Conservation (phyloP, 176 grass and related monocot genomes). For the Areca catechu region DNA sequence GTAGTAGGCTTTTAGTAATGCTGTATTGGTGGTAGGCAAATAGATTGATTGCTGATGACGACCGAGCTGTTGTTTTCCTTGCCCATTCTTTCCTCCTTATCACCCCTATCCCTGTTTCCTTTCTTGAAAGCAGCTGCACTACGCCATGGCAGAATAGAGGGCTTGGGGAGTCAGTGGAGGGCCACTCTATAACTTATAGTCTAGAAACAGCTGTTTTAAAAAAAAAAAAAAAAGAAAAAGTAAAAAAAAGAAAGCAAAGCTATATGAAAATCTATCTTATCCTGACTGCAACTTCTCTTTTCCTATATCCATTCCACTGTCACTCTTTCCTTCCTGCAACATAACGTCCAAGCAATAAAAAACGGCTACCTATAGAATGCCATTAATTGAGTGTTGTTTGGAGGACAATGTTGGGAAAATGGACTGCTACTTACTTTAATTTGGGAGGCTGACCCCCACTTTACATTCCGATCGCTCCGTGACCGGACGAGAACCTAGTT, state of each 20-base stretch:
- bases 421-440: conserved; percentile 57
- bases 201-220: conserved; percentile 49
- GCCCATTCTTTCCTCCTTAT: conserved; percentile 12
- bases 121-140: conserved; percentile 10
- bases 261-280: conserved; percentile 38
- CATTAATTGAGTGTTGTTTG: no score
- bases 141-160: neutral
- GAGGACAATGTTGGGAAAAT: no score
- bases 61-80: neutral
- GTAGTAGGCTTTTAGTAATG: no score
- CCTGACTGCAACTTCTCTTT: conserved; percentile 44
- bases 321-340: conserved; percentile 53
- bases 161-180: conserved; percentile 24
- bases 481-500: conserved; percentile 56
- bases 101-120: conserved; percentile 11
- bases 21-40: neutral
- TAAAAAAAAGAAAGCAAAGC: conserved; percentile 34
- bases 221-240: conserved; percentile 35
- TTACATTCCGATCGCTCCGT: conserved; percentile 78
- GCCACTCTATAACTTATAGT: conserved; percentile 41
- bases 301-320: conserved; percentile 46
- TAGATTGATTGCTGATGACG: neutral
- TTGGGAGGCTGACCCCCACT: conserved; percentile 33
- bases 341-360: conserved; percentile 21
- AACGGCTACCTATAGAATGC: no score